Base-by-base conservation (phyloP, 2,329 filamentous ascomycete species). In the Fusarium pininemorale region DNA sequence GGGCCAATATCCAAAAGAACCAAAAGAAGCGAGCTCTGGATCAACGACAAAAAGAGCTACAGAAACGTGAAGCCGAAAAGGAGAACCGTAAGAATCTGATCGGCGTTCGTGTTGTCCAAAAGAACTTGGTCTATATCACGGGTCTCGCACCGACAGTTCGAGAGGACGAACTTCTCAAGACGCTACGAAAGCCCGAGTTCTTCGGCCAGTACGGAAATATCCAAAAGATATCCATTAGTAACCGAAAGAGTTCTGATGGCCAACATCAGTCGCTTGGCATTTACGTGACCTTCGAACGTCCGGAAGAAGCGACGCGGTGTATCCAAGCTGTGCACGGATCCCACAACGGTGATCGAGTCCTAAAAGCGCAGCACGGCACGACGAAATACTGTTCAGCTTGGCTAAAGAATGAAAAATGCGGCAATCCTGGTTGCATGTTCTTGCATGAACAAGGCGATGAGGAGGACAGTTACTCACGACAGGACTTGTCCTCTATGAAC, bases 301-400 rank as follows among this genome's bases (percentile, higher is more conserved):
- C 97, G 81, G 91, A 94, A 74, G 96, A 98, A 83, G 96, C 96
- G 22, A 92, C 92, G 45, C 91, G 90, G 42, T 99, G 96, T 82
- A 99, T 99, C 72, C 89, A 91, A 63, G 94, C 95, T 42, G 96
- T 99, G 10, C 95, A 99, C 81, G 95, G 95, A 39, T 97, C 95
- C 5, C 90, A 93, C 70, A 98, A 99, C 79, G 95, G 94, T 59
- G 96, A 98, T 72, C 88, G 96, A 57, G 88, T 94, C 20, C 84
- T 99, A 26, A 92, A 94, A 86, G 95, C 90, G 8, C 91, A 91
- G 79, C 83, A 91, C 60, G 96, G 96, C 30, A 99, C 96, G 1
- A 99, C 96, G 9, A 99, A 99, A 82, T 99, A 99, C 83, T 99
- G 96, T 82, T 99, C 96, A 0, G 96, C 96, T 8, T 99, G 97